A percentile compares a stretch with the other conserved stretches of the same genome.
Conservation (phyloP, 495 filamentous ascomycete species). For the Aspergillus panamensis region DNA sequence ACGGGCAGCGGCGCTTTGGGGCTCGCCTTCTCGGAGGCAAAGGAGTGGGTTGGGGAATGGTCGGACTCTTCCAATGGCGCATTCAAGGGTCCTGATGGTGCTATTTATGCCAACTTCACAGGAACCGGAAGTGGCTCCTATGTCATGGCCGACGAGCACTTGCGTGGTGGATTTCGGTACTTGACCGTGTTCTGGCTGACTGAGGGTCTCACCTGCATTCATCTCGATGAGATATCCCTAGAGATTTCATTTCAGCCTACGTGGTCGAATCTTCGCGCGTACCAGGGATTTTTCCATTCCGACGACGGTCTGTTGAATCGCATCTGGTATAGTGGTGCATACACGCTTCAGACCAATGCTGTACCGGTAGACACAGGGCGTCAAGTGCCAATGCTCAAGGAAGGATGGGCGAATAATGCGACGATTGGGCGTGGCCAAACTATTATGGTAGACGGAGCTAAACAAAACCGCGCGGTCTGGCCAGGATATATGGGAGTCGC, state of each 20-base stretch:
- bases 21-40: slow-evolving; percentile 60
- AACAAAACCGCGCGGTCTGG: slow-evolving; percentile 58
- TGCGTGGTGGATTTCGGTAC: slow-evolving; percentile 61
- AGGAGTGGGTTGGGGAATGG: slow-evolving; percentile 58
- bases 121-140: slow-evolving; percentile 42
- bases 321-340: slow-evolving; percentile 64
- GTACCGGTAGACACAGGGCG: slow-evolving; percentile 54
- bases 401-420: slow-evolving; percentile 56
- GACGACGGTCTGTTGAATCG: slow-evolving; percentile 58
- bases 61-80: slow-evolving; percentile 58
- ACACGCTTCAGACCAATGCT: slow-evolving; percentile 57
- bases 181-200: slow-evolving; percentile 52
- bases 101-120: slow-evolving; percentile 51
- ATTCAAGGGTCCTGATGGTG: slow-evolving; percentile 50
- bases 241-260: slow-evolving; percentile 60
- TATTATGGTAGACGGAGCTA: slow-evolving; percentile 56
- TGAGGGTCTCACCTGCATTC: slow-evolving; percentile 30
- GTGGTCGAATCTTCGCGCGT: slow-evolving; percentile 59
- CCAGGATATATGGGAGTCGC: slow-evolving; percentile 62
- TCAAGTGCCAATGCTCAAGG: slow-evolving; percentile 44
- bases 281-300: slow-evolving; percentile 62
- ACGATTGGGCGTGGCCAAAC: slow-evolving; percentile 51
- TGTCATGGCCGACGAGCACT: slow-evolving; percentile 49
- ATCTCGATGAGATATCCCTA: slow-evolving; percentile 42
- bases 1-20: slow-evolving; percentile 49